Evolutionary conservation across 2,329 filamentous ascomycete genomes (phyloP).

Genomic region (Phialophora chinensis): DNA sequence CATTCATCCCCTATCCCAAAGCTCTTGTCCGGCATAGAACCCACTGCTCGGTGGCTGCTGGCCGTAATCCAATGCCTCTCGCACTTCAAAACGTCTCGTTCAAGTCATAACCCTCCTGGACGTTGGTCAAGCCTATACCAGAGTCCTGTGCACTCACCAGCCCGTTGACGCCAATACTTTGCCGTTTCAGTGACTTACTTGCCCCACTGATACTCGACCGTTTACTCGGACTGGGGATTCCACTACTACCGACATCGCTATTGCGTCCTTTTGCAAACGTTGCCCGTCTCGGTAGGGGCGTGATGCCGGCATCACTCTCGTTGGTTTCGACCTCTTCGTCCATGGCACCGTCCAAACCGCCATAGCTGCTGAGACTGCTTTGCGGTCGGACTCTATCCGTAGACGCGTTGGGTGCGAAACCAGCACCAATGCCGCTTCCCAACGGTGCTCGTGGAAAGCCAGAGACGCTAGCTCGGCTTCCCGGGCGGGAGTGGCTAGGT

Average conservation of each 20-base stretch:
- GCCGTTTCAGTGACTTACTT: conserved; percentile 26
- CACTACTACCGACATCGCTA: conserved; percentile 49
- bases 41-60: background rate
- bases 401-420: conserved; percentile 38
- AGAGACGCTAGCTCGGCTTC: conserved; percentile 39
- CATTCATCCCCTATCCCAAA: background rate
- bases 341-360: conserved; percentile 37
- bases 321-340: conserved; percentile 34
- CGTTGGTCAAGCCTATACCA: conserved; percentile 29
- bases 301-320: conserved; percentile 21
- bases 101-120: conserved; percentile 35
- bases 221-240: conserved; percentile 37
- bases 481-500: conserved; percentile 37
- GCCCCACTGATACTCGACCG: conserved; percentile 33
- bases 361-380: conserved; percentile 38
- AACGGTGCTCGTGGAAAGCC: conserved; percentile 30
- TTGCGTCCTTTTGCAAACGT: conserved; percentile 48
- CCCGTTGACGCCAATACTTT: conserved; percentile 27
- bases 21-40: background rate
- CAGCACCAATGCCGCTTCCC: conserved; percentile 30
- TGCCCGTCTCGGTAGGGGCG: conserved; percentile 41
- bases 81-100: conserved; percentile 38
- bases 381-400: conserved; percentile 41
- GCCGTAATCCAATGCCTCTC: background rate
- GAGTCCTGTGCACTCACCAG: conserved; percentile 6